These are phyloP conservation scores for Arabidopsis suecica DNA, from an alignment of 345 rosid species.

Conservation along the genomic window DNA sequence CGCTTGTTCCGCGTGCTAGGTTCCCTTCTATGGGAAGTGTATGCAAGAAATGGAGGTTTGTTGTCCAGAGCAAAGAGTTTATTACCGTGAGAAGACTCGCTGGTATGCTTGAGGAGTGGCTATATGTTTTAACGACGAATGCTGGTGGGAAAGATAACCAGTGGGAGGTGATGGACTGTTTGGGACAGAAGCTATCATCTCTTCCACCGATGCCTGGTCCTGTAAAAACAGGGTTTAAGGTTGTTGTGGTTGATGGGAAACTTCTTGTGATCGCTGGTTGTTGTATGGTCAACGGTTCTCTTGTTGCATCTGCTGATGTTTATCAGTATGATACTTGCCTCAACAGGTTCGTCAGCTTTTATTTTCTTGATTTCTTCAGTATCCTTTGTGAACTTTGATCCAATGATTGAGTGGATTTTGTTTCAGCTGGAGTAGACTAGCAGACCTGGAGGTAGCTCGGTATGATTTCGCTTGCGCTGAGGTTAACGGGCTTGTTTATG, in stretches of 20 bases:
- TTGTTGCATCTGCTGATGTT: slow-evolving; percentile 65
- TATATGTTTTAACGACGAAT: slow-evolving; percentile 69
- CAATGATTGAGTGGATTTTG: slow-evolving; percentile 1
- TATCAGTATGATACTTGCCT: slow-evolving; percentile 83
- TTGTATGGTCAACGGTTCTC: slow-evolving; percentile 54
- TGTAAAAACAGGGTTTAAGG: slow-evolving; percentile 69
- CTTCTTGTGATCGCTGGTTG: slow-evolving; percentile 82
- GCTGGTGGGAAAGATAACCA: slow-evolving; percentile 69
- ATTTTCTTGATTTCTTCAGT: slow-evolving; percentile 4
- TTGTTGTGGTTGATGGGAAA: slow-evolving; percentile 73
- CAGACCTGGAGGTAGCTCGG: slow-evolving; percentile 75
- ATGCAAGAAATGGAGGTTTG: slow-evolving; percentile 85
- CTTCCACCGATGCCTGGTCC: slow-evolving; percentile 90
- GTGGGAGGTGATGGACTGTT: slow-evolving; percentile 83
- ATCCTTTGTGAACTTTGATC: slow-evolving; percentile 2
- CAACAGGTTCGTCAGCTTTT: slow-evolving; percentile 64
- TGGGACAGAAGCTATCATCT: slow-evolving; percentile 57
- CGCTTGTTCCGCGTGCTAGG: slow-evolving; percentile 76
- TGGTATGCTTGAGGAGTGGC: slow-evolving; percentile 85
- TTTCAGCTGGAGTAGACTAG: slow-evolving; percentile 81
- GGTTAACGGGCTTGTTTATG: slow-evolving; percentile 81
- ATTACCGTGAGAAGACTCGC: slow-evolving; percentile 64
- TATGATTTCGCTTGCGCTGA: slow-evolving; percentile 91
- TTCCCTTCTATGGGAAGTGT: slow-evolving; percentile 81
- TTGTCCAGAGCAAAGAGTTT: slow-evolving; percentile 85